These are phyloP conservation scores for Leptomonas seymouri DNA, from an alignment of 208 protist genomes.

Conservation along the genomic window DNA sequence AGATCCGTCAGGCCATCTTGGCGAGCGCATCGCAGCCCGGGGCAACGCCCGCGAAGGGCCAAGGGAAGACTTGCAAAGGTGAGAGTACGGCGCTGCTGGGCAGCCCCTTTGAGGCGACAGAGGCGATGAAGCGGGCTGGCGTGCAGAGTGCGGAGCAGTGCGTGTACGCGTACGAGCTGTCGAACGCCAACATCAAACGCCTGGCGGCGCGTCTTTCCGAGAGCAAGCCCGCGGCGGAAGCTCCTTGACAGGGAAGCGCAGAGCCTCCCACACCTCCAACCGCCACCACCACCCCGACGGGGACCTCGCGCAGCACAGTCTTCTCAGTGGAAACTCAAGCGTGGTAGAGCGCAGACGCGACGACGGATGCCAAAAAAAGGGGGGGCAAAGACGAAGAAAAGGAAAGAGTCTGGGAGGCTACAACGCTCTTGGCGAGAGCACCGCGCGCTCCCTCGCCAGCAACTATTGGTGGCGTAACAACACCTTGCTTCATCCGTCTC, in stretches of 20 bases:
- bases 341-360: too few relatives aligned
- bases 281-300: too few relatives aligned
- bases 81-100: not conserved
- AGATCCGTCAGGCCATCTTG: not conserved
- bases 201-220: slow-evolving; percentile 13
- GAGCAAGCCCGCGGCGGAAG: not conserved
- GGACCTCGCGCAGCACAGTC: too few relatives aligned
- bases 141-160: slow-evolving; percentile 1
- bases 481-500: too few relatives aligned
- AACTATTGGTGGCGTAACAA: too few relatives aligned
- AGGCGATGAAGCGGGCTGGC: slow-evolving; percentile 18
- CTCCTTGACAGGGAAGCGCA: not conserved
- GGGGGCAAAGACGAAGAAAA: not conserved
- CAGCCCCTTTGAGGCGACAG: slow-evolving; percentile 17
- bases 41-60: not conserved
- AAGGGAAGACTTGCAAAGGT: not conserved
- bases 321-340: too few relatives aligned
- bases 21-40: not conserved
- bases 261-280: too few relatives aligned
- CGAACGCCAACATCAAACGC: slow-evolving; percentile 21
- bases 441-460: too few relatives aligned
- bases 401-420: too few relatives aligned
- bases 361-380: too few relatives aligned
- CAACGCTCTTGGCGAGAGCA: too few relatives aligned
- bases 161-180: slow-evolving; percentile 12